phyloP scores from a whole-genome alignment of 1,139 yeast species.

The Arxiozyma bovina region DNA sequence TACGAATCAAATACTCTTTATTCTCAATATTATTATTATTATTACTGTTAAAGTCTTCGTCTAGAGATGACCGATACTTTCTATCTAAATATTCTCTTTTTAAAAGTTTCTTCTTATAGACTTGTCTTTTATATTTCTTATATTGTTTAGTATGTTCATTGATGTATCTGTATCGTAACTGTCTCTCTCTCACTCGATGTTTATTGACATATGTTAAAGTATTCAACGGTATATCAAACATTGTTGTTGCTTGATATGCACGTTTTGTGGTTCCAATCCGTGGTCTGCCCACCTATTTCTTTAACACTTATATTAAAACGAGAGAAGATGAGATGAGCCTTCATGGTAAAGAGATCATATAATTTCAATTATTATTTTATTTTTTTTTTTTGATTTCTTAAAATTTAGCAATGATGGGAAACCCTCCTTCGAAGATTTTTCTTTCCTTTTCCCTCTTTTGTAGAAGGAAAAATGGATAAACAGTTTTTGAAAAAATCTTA shows the following conservation, averaged over 20 bases:
- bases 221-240: conserved; percentile 27
- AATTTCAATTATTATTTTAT: not conserved
- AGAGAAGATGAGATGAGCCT: conserved; percentile 11
- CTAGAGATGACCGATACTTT: conserved; percentile 15
- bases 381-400: not conserved
- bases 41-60: conserved; percentile 12
- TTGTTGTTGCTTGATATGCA: conserved; percentile 6
- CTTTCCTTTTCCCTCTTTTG: too few species aligned
- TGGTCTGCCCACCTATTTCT: not conserved
- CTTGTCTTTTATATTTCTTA: conserved; percentile 6
- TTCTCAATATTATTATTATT: conserved; percentile 8
- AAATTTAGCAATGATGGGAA: not conserved
- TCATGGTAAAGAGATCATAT: not conserved
- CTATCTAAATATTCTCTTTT: not conserved
- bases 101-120: conserved; percentile 1
- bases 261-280: not conserved
- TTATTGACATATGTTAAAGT: conserved; percentile 8
- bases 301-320: not conserved
- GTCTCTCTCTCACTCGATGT: conserved; percentile 17
- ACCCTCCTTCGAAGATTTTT: too few species aligned
- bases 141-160: conserved; percentile 17
- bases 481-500: too few species aligned
- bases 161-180: conserved; percentile 25
- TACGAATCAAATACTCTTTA: not conserved
- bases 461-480: too few species aligned